These are phyloP conservation scores for Ogataea allantospora DNA, from an alignment of 805 yeast species.

Conservation along the genomic window DNA sequence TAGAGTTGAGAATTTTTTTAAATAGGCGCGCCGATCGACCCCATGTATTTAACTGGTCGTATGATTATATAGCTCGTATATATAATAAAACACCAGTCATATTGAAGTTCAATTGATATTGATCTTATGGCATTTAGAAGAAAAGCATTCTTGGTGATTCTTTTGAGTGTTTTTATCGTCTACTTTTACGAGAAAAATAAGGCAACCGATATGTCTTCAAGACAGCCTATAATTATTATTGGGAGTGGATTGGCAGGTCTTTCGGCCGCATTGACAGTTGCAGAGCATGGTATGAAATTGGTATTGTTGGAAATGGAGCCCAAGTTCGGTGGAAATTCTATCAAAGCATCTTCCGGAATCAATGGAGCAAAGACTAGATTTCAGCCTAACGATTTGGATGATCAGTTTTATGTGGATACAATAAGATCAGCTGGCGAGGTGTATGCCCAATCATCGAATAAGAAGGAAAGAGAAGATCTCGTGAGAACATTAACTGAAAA, in stretches of 20 bases:
- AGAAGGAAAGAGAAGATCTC: constrained; percentile 46
- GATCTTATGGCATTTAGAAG: too few relatives aligned
- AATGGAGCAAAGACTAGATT: constrained; percentile 70
- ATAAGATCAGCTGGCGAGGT: constrained; percentile 50
- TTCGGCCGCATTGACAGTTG: constrained; percentile 29
- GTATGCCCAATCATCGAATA: constrained; percentile 41
- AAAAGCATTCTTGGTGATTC: too few relatives aligned
- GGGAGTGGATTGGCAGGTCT: constrained; percentile 62
- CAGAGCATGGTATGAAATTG: constrained; percentile 46
- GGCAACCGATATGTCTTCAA: background rate
- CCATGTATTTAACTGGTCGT: background rate
- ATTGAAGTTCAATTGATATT: too few relatives aligned
- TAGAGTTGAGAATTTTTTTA: background rate
- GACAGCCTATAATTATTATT: constrained; percentile 42
- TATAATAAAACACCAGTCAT: too few relatives aligned
- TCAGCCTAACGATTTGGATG: constrained; percentile 58
- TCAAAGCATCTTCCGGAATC: constrained; percentile 67
- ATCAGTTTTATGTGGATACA: constrained; percentile 63
- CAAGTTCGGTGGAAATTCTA: constrained; percentile 61
- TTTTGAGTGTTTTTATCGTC: background rate
- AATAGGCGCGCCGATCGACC: constrained; percentile 9
- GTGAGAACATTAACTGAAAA: constrained; percentile 59
- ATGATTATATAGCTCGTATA: too few relatives aligned
- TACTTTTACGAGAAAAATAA: background rate
- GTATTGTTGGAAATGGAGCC: constrained; percentile 57